A percentile compares a stretch with the other conserved stretches of the same genome.
Evolutionary conservation across 2,329 filamentous ascomycete genomes (phyloP).

Genomic region (Daldinia eschscholtzii): DNA sequence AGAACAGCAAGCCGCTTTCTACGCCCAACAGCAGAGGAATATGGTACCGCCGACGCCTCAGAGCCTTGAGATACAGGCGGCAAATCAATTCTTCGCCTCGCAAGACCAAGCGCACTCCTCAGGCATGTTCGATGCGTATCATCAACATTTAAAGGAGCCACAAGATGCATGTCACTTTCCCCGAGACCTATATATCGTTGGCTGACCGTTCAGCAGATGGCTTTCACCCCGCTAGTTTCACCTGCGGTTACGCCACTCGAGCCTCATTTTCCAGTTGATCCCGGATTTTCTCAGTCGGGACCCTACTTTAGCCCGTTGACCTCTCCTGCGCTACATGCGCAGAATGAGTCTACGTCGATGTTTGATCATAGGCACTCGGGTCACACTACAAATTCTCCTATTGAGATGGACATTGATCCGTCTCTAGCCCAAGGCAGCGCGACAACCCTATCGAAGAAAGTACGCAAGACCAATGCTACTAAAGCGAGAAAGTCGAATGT

Average conservation of each 20-base stretch:
- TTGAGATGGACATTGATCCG: slow-evolving; percentile 68
- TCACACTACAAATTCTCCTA: slow-evolving; percentile 65
- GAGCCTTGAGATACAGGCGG: slow-evolving; percentile 80
- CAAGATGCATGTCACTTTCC: slow-evolving; percentile 67
- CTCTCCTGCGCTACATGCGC: slow-evolving; percentile 82
- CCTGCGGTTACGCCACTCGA: slow-evolving; percentile 87
- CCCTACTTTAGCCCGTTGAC: slow-evolving; percentile 87
- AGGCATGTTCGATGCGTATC: slow-evolving; percentile 75
- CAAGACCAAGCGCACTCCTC: slow-evolving; percentile 68
- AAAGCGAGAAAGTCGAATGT: slow-evolving; percentile 69
- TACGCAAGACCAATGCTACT: slow-evolving; percentile 63
- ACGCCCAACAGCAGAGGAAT: slow-evolving; percentile 63
- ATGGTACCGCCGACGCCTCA: slow-evolving; percentile 84
- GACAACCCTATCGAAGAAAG: slow-evolving; percentile 65
- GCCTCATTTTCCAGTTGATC: slow-evolving; percentile 72
- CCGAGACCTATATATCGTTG: slow-evolving; percentile 34
- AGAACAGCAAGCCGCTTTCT: slow-evolving; percentile 64
- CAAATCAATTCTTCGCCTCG: slow-evolving; percentile 70
- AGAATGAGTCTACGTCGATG: slow-evolving; percentile 65
- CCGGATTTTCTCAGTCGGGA: slow-evolving; percentile 72
- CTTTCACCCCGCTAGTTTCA: slow-evolving; percentile 84
- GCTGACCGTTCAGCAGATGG: slow-evolving; percentile 65
- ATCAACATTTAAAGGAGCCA: slow-evolving; percentile 76
- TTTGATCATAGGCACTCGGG: slow-evolving; percentile 60
- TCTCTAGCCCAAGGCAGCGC: slow-evolving; percentile 56